phyloP scores from a whole-genome alignment of 345 rosid species.

The Sisymbrium irio region DNA sequence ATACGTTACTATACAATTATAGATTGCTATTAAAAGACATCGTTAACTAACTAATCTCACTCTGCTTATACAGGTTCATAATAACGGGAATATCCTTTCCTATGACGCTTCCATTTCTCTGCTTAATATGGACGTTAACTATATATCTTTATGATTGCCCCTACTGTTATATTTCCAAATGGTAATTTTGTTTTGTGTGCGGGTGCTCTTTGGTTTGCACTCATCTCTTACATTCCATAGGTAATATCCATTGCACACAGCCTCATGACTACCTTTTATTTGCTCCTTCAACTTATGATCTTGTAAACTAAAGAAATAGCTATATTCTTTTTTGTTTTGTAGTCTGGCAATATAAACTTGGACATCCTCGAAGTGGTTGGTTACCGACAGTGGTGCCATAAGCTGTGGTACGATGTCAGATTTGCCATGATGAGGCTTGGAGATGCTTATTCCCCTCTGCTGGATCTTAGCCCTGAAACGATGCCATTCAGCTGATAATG shows the following conservation, averaged over 20 bases:
- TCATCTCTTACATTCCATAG: slow-evolving; percentile 92
- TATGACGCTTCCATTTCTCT: too few species aligned
- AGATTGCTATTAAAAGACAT: too few species aligned
- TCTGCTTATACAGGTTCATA: too few species aligned
- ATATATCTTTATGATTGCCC: too few species aligned
- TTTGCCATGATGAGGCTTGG: slow-evolving; percentile 94
- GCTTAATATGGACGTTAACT: too few species aligned
- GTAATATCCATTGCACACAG: slow-evolving; percentile 38
- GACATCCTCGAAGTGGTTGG: slow-evolving; percentile 94
- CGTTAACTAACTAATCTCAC: too few species aligned
- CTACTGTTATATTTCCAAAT: too few species aligned
- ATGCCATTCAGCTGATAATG: slow-evolving; percentile 86
- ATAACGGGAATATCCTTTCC: too few species aligned
- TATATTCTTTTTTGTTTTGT: slow-evolving; percentile 26
- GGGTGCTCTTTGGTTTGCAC: slow-evolving; percentile 97
- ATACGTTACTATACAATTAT: too few species aligned
- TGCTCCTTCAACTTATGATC: not conserved
- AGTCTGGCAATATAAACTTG: slow-evolving; percentile 95
- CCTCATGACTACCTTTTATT: not conserved
- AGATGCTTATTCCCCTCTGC: slow-evolving; percentile 56
- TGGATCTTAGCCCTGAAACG: slow-evolving; percentile 31
- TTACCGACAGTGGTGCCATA: slow-evolving; percentile 99
- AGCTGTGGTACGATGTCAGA: slow-evolving; percentile 94
- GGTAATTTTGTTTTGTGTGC: slow-evolving; percentile 97
- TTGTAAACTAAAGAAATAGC: slow-evolving; percentile 5